A percentile compares a stretch with the other conserved stretches of the same genome.
Conservation (phyloP, 441 rosid genomes). For the Euphorbia schlechtendalii region DNA sequence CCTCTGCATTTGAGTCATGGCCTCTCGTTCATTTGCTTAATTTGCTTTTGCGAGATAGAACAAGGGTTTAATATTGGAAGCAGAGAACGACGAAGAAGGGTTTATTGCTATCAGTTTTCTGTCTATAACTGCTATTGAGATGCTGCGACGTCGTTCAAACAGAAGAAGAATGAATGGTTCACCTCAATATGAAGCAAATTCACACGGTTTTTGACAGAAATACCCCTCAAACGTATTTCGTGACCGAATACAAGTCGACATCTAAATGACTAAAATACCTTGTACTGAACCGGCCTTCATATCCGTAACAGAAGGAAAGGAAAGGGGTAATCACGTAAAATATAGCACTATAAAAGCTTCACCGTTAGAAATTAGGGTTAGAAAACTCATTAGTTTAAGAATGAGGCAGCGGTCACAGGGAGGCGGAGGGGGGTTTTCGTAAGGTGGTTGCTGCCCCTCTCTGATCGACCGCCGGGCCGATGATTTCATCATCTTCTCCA, state of each 20-base stretch:
- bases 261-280: background rate
- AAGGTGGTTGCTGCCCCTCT: too few species aligned
- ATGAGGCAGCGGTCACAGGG: conserved; percentile 48
- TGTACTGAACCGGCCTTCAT: background rate
- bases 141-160: background rate
- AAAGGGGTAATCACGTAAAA: background rate
- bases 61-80: too few species aligned
- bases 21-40: background rate
- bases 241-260: background rate
- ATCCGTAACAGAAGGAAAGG: background rate
- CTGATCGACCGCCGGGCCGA: conserved; percentile 1
- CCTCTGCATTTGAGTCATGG: conserved; percentile 24
- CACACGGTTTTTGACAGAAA: too few species aligned
- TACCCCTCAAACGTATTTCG: too few species aligned
- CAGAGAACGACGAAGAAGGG: too few species aligned
- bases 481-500: conserved; percentile 1
- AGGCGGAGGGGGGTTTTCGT: background rate
- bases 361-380: background rate
- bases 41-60: background rate
- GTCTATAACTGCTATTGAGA: too few species aligned
- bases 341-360: background rate
- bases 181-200: too few species aligned
- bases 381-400: conserved; percentile 15
- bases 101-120: too few species aligned
- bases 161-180: too few species aligned